Base-by-base conservation (phyloP, 495 filamentous ascomycete species). In the Lichenothelia convexa region DNA sequence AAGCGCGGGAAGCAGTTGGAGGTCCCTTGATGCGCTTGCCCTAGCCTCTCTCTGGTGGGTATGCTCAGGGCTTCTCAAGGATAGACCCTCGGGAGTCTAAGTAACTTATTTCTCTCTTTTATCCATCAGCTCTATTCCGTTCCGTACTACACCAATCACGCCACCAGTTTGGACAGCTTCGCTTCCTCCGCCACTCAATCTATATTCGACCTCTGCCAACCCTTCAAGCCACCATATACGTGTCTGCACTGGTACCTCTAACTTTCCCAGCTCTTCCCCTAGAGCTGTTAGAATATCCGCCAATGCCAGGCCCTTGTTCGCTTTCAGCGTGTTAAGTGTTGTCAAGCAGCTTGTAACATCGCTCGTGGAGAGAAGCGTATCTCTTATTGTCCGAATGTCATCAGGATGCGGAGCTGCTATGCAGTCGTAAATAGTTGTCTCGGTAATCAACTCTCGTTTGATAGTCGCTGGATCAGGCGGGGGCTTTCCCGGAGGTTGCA, bases 401-500 rank as follows among this genome's bases (percentile, higher is more conserved):
- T 71, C 67, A 0, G 89, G 91, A 49, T 89, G 87, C 6, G 89
- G 89, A 0, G 89, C 84, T 20, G 91, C 91, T 51, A 99, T 89
- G 55, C 89, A 99, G 57, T 91, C 81, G 63, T 92, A 95, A 50
- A 99, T 93, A 4, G 85, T 86, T 30, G 75, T 67, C 43, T 82
- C 78, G 18, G 86, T 94, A 60, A 95, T 92, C 7, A 66, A 65
- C 43, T 94, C 87, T 11, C 80, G 68, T n/a, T 68, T 55, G 21
- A 78, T 71, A 35, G 49, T 51, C 35, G 45, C 54, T 16, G 43
- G 43, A 21, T 68, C 57, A 3, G 63, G 61, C 13, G 47, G 53
- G 30, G 64, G 53, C 35, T 66, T 52, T 62, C 71, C 58, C 55
- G 64, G 45, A 60, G 62, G 32, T 12, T 49, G 45, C 16, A 50